Conservation (phyloP, 495 filamentous ascomycete genomes). For the Bathelium albidoporum region DNA sequence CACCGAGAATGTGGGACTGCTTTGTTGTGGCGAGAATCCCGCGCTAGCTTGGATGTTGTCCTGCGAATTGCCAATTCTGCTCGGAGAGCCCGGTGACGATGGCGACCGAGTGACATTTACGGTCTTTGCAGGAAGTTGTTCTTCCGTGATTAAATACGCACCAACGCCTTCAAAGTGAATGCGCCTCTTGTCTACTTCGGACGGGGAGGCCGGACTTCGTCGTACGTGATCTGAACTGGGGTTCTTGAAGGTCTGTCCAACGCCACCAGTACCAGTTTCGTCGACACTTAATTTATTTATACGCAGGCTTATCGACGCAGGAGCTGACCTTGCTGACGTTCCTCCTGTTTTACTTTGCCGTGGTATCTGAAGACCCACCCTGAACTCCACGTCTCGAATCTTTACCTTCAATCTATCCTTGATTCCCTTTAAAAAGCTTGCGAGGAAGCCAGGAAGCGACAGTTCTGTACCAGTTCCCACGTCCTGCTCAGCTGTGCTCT, state of each 20-base stretch:
- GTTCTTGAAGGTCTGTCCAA: not conserved
- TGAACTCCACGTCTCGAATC: slow-evolving; percentile 47
- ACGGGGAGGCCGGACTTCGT: not conserved
- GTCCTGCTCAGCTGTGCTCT: slow-evolving; percentile 46
- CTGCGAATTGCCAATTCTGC: not conserved
- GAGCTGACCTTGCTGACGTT: not conserved
- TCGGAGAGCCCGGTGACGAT: not conserved
- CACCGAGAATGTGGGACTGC: not conserved
- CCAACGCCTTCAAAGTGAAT: slow-evolving; percentile 7
- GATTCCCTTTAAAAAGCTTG: slow-evolving; percentile 73
- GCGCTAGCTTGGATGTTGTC: not conserved
- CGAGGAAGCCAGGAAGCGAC: slow-evolving; percentile 70
- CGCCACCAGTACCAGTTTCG: not conserved
- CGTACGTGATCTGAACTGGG: not conserved
- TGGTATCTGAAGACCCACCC: slow-evolving; percentile 53
- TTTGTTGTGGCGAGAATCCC: not conserved
- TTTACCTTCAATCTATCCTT: slow-evolving; percentile 65
- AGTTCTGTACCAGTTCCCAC: slow-evolving; percentile 63
- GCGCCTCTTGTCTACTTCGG: not conserved
- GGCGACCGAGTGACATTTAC: not conserved
- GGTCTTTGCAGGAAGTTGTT: not conserved
- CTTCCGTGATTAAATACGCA: slow-evolving; percentile 15
- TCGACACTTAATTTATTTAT: not conserved
- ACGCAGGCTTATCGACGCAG: not conserved
- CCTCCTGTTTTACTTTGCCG: not conserved